Conservation (phyloP, 108 stramenopile genomes). For the Parietichytrium sp. region DNA sequence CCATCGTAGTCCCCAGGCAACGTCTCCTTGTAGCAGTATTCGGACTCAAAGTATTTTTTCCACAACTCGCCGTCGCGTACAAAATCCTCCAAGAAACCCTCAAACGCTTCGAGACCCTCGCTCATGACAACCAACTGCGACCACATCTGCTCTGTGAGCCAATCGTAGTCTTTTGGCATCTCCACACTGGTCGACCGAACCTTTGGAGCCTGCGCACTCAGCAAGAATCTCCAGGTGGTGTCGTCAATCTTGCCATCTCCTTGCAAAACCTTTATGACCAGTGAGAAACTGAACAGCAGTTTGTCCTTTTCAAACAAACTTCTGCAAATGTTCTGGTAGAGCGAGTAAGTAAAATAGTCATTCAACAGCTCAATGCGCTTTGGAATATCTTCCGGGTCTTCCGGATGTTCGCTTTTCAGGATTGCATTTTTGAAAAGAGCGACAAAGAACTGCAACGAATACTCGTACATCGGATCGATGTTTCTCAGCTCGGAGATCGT, state of each 20-base stretch:
- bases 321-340: slow-evolving; percentile 67
- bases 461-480: slow-evolving; percentile 74
- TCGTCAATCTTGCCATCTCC: slow-evolving; percentile 58
- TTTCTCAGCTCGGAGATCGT: slow-evolving; percentile 59
- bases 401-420: slow-evolving; percentile 46
- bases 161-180: slow-evolving; percentile 25
- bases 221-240: slow-evolving; percentile 63
- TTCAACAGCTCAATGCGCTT: slow-evolving; percentile 56
- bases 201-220: slow-evolving; percentile 51
- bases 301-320: slow-evolving; percentile 72
- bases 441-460: slow-evolving; percentile 64
- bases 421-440: slow-evolving; percentile 56
- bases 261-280: slow-evolving; percentile 61
- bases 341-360: slow-evolving; percentile 60
- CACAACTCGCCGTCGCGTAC: neutral
- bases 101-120: slow-evolving; percentile 48
- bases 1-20: slow-evolving; percentile 55
- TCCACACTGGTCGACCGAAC: neutral
- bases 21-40: slow-evolving; percentile 47
- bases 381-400: slow-evolving; percentile 48
- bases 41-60: slow-evolving; percentile 56
- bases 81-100: slow-evolving; percentile 47
- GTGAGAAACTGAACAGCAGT: slow-evolving; percentile 65
- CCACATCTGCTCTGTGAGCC: slow-evolving; percentile 64
- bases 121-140: slow-evolving; percentile 44